Conservation (phyloP, 352 stramenopile genomes). For the Phytophthora foliorum region DNA sequence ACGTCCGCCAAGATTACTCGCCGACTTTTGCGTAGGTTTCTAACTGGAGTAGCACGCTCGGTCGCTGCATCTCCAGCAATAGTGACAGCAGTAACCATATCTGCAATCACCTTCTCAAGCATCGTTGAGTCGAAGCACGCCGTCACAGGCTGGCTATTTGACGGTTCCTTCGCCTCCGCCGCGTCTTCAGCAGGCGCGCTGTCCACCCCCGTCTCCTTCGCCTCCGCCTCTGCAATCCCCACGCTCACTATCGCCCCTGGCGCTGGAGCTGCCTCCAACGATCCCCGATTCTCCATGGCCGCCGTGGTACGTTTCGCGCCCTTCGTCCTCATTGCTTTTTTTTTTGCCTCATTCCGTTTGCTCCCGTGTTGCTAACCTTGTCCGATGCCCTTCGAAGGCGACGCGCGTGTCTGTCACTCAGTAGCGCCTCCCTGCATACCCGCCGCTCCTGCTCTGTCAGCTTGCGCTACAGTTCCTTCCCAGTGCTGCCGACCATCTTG, state of each 20-base stretch:
- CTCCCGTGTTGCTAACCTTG: neutral
- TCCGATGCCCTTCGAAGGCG: neutral
- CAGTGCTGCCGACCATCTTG: neutral
- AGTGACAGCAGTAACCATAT: too few species aligned
- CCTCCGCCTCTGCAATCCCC: neutral
- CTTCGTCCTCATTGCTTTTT: neutral
- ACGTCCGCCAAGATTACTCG: neutral
- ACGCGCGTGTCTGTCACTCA: neutral
- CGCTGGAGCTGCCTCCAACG: neutral
- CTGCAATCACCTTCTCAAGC: too few species aligned
- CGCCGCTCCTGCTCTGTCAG: neutral
- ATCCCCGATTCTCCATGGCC: neutral
- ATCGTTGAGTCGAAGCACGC: too few species aligned
- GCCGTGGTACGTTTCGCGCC: neutral
- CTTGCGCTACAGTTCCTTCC: neutral
- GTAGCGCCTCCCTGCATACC: neutral
- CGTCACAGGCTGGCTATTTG: neutral
- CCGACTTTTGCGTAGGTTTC: neutral
- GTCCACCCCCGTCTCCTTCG: neutral
- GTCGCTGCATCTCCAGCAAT: neutral
- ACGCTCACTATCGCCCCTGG: neutral
- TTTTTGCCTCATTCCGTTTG: neutral
- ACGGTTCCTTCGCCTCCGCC: neutral
- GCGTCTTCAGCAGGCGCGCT: neutral
- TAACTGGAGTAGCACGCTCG: neutral